These are phyloP conservation scores for Priceomyces fermenticarens DNA, from an alignment of 805 yeast species.

Conservation along the genomic window DNA sequence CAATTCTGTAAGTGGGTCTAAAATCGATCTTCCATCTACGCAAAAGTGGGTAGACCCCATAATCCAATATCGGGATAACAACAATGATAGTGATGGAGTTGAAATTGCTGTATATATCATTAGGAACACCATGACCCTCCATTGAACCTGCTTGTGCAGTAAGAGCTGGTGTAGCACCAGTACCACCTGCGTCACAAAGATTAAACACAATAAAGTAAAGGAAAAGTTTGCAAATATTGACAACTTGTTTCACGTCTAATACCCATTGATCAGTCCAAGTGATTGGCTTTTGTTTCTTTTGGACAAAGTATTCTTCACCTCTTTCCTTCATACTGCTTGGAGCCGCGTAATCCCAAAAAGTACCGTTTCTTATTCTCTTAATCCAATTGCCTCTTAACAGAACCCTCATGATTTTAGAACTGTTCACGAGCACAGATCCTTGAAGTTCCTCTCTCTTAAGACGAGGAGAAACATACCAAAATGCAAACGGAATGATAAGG, in stretches of 20 bases:
- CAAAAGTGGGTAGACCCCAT: constrained; percentile 44
- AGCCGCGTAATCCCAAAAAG: constrained; percentile 49
- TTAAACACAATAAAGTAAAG: constrained; percentile 36
- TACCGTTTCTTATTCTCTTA: constrained; percentile 34
- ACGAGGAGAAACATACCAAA: constrained; percentile 23
- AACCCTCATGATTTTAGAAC: constrained; percentile 39
- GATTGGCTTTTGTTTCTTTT: constrained; percentile 31
- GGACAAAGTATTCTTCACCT: constrained; percentile 35
- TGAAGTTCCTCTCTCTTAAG: constrained; percentile 32
- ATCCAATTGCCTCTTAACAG: constrained; percentile 43
- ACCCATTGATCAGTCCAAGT: constrained; percentile 47
- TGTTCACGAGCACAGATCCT: constrained; percentile 48
- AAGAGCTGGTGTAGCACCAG: constrained; percentile 20
- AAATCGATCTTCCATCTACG: constrained; percentile 40
- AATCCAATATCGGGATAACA: constrained; percentile 49
- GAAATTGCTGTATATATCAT: constrained; percentile 53
- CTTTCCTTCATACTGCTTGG: constrained; percentile 43
- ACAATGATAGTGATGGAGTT: constrained; percentile 53
- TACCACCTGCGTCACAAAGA: constrained; percentile 43
- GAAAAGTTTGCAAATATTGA: constrained; percentile 45
- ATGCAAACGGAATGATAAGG: constrained; percentile 28
- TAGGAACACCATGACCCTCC: constrained; percentile 52
- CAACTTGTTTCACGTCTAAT: constrained; percentile 41
- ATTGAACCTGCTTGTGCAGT: constrained; percentile 55
- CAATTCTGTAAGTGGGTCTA: constrained; percentile 44